Evolutionary conservation across 495 filamentous ascomycete genomes (phyloP), one percentile per base, ranked within the genome.

Genomic region (Penicillium nucicola): DNA sequence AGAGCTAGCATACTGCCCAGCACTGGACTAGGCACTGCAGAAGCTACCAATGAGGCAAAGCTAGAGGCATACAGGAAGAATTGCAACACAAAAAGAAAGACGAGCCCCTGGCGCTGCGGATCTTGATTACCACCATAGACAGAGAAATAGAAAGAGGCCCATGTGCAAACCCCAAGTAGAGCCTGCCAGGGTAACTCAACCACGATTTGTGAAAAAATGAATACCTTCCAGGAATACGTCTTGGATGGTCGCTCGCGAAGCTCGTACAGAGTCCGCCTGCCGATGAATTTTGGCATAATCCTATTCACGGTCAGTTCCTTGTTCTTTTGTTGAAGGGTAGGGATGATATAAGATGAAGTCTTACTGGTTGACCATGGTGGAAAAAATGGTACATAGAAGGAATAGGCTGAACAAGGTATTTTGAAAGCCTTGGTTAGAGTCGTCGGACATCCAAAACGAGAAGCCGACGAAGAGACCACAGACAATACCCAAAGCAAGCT

Each of bases 151-250:
- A 37, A 46, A 4, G 32, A 46, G 13, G 22, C 32, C 32, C 44
- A 46, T 8, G 32, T 33, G 13, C 44, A 76, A 63, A 79, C 73
- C 4, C 77, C 80, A 2, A 80, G 71, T 5, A 87, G 51, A 25
- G 82, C 68, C n/a, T 80, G 75, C 65, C 83, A 90, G 0, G 84
- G 82, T 2, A 87, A 72, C 58, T 87, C 85, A 46, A 82, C 78
- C 9, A 84, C 13, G 55, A 88, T 79, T 25, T 79, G 75, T 17
- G 77, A 75, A 12, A 80, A 66, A n/a, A 83, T 66, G 66, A 88
- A 42, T 60, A 83, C 79, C 64, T 92, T 38, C 49, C 89, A 14
- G 89, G 73, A 54, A 79, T 80, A 61, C 78, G 84, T 51, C 81
- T 58, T 30, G 75, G 67, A 6, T 89, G 66, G 56, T 92, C 85